Conservation (phyloP, 2,329 filamentous ascomycete species). For the Aspergillus udagawae region DNA sequence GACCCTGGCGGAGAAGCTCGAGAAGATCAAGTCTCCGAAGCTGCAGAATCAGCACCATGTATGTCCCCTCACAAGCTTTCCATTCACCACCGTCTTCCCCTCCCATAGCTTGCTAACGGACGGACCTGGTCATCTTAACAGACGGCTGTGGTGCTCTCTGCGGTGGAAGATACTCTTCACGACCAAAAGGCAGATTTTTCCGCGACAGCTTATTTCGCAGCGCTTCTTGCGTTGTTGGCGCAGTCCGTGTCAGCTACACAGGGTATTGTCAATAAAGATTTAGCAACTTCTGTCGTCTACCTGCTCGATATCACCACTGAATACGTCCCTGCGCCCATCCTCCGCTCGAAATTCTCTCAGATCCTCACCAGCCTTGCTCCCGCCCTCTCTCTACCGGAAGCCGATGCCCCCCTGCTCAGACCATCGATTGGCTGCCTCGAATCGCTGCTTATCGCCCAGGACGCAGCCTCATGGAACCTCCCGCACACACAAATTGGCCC, state of each 20-base stretch:
- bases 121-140: conserved; percentile 7
- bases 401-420: conserved; percentile 80
- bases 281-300: conserved; percentile 85
- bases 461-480: conserved; percentile 81
- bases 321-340: conserved; percentile 76
- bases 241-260: conserved; percentile 63
- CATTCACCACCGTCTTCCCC: conserved; percentile 6
- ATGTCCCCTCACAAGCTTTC: conserved; percentile 27
- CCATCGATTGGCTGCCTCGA: conserved; percentile 91
- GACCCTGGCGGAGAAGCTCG: conserved; percentile 83
- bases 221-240: conserved; percentile 81
- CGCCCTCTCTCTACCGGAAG: conserved; percentile 71
- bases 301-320: conserved; percentile 89
- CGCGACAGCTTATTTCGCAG: conserved; percentile 90
- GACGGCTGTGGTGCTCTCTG: conserved; percentile 72
- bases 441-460: conserved; percentile 84
- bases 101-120: conserved; percentile 5
- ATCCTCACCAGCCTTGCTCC: conserved; percentile 85
- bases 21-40: conserved; percentile 95
- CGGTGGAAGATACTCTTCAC: conserved; percentile 87
- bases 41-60: conserved; percentile 94
- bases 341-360: conserved; percentile 91
- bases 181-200: conserved; percentile 80
- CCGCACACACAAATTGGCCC: conserved; percentile 79
- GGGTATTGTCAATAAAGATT: conserved; percentile 71